Conservation (phyloP, 2,329 filamentous ascomycete genomes). For the Beauveria scarabaeidicola region DNA sequence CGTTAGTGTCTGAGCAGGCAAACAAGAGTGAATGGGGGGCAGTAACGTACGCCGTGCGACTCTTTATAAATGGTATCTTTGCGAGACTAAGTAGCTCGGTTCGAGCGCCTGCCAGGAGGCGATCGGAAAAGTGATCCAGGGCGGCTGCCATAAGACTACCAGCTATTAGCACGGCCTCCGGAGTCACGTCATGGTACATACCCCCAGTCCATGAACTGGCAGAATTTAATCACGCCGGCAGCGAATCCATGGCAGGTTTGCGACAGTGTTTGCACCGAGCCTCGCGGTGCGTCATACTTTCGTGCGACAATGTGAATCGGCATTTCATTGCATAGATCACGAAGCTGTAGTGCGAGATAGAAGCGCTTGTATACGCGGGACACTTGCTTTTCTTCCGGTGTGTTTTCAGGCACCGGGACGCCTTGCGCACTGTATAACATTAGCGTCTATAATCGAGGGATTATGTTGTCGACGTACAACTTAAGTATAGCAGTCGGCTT, state of each 20-base stretch:
- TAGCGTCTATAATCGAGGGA: slow-evolving; percentile 14
- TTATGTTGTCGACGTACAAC: slow-evolving; percentile 39
- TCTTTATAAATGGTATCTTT: slow-evolving; percentile 68
- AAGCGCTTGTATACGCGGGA: slow-evolving; percentile 62
- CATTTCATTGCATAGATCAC: slow-evolving; percentile 68
- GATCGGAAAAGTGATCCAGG: slow-evolving; percentile 67
- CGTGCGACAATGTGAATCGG: slow-evolving; percentile 60
- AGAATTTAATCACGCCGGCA: slow-evolving; percentile 72
- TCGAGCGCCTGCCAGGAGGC: slow-evolving; percentile 62
- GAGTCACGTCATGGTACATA: slow-evolving; percentile 16
- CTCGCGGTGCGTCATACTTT: slow-evolving; percentile 63
- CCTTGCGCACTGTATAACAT: slow-evolving; percentile 51
- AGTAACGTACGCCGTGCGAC: slow-evolving; percentile 54
- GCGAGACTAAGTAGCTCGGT: slow-evolving; percentile 63
- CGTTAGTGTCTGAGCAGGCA: slow-evolving; percentile 1
- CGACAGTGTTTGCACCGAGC: slow-evolving; percentile 61
- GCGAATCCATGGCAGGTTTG: slow-evolving; percentile 73
- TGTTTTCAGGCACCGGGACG: slow-evolving; percentile 54
- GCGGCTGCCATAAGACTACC: slow-evolving; percentile 58
- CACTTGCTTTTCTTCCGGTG: slow-evolving; percentile 48
- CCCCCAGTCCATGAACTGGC: slow-evolving; percentile 68
- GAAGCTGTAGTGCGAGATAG: slow-evolving; percentile 68
- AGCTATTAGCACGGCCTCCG: slow-evolving; percentile 11
- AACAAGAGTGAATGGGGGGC: not conserved
- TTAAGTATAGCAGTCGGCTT: slow-evolving; percentile 58